Percentiles rank a stretch among this genome's conserved stretches.
Conservation (phyloP, 148 eudicot genomes). For the Salicornia ramosissima region DNA sequence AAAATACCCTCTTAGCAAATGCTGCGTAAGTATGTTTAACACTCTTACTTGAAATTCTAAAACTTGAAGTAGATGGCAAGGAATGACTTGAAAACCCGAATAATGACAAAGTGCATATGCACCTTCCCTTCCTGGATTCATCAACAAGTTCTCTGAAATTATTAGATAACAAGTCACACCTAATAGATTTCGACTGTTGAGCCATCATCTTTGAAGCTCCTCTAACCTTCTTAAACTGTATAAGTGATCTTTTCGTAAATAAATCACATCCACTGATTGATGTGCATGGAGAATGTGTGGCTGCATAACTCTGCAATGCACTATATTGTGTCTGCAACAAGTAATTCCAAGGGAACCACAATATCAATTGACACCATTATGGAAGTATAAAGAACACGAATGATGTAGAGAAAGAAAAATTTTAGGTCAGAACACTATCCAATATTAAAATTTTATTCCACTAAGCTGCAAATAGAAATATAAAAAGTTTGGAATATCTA, state of each 20-base stretch:
- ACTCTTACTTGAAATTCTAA: conserved; percentile 29
- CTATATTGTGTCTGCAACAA: conserved; percentile 22
- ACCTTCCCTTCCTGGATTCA: conserved; percentile 30
- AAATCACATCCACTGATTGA: conserved; percentile 11
- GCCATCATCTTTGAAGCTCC: conserved; percentile 25
- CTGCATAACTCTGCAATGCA: conserved; percentile 24
- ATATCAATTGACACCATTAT: conserved; percentile 9
- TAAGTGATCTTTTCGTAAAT: conserved; percentile 33
- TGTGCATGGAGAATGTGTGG: conserved; percentile 16
- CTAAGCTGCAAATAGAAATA: too few species aligned
- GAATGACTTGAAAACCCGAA: conserved; percentile 27
- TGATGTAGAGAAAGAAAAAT: not conserved
- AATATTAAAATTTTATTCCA: too few species aligned
- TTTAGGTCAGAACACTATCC: not conserved
- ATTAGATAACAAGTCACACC: conserved; percentile 22
- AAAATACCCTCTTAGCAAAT: conserved; percentile 44
- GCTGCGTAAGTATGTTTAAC: conserved; percentile 24
- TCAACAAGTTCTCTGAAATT: conserved; percentile 23
- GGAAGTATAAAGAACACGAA: not conserved
- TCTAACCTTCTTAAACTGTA: conserved; percentile 33
- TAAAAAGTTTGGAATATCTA: not conserved
- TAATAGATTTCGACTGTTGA: conserved; percentile 30
- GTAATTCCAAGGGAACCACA: not conserved
- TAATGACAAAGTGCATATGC: conserved; percentile 24
- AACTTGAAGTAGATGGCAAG: conserved; percentile 26